Base-by-base conservation (phyloP, 306 rosid species). In the Bauhinia variegata region DNA sequence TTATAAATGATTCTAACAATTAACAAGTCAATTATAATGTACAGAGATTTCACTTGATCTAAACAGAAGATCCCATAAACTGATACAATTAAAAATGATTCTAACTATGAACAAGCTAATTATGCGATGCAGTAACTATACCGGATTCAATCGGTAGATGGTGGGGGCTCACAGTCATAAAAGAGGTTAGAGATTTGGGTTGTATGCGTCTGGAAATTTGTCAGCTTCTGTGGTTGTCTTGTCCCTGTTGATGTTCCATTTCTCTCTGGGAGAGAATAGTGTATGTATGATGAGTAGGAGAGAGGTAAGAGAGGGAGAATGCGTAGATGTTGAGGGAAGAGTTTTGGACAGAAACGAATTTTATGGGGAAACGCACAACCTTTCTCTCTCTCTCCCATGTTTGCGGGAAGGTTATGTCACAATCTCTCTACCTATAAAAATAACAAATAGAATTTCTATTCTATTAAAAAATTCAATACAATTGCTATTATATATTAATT, bases 301-400 rank as follows among this genome's bases (percentile, higher is more conserved):
- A 34, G 54, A 63, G 23, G 55, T 60, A 73, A 55, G 33, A 6
- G 28, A 14, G 17, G 47, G 36, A 10, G 19, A 56, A 37, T 15
- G 44, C 3, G 41, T 34, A 51, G 28, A 1, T 23, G 43, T 28
- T 52, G 11, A 19, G 4, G 6, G 59, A 60, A 63, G 58, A 51
- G 7, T 43, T 51, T 68, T 63, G 38, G 54, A 11, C 10, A 47
- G 38, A 38, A 65, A 74, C 83, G 83, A 78, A 13, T 70, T 78
- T 74, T 43, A 42, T 66, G 83, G 86, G 31, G 78, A 53, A 56
- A 31, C 78, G 50, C 83, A 61, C 28, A 31, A 14, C 33, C 49
- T 10, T 15, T 9, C 13, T 41, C 13, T 9, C 12, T 17, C 60
- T 64, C 67, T 41, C 74, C 80, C 62, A 31, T 32, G 0, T 34